Evolutionary conservation across 495 filamentous ascomycete species (phyloP).

Genomic region (Trichoderma erinaceum): DNA sequence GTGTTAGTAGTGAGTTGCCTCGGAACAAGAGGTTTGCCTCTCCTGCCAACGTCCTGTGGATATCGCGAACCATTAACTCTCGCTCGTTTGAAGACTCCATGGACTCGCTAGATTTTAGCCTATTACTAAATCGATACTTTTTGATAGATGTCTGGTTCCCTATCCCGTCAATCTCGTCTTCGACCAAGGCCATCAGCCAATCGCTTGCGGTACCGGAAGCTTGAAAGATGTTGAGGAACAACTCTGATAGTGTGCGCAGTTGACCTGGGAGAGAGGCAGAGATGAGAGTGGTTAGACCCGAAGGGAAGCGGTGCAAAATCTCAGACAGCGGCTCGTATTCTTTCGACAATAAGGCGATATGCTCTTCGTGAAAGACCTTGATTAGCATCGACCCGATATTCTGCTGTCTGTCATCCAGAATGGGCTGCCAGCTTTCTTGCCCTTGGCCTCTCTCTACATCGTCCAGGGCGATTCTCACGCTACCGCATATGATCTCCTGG

Average conservation of each 20-base stretch:
- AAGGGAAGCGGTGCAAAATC: slow-evolving; percentile 75
- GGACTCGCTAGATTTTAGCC: slow-evolving; percentile 76
- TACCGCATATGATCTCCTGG: slow-evolving; percentile 51
- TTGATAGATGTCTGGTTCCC: slow-evolving; percentile 67
- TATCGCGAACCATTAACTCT: slow-evolving; percentile 52
- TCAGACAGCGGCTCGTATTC: slow-evolving; percentile 83
- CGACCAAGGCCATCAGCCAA: slow-evolving; percentile 88
- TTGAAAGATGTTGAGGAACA: slow-evolving; percentile 90
- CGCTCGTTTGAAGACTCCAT: slow-evolving; percentile 51
- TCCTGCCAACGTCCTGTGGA: slow-evolving; percentile 56
- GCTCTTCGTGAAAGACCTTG: slow-evolving; percentile 75
- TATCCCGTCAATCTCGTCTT: slow-evolving; percentile 94
- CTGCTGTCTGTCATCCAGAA: slow-evolving; percentile 65
- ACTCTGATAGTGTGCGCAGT: slow-evolving; percentile 73
- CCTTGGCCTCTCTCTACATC: slow-evolving; percentile 73
- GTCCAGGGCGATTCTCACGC: slow-evolving; percentile 34
- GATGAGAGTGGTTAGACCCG: slow-evolving; percentile 79
- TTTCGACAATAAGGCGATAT: slow-evolving; percentile 76
- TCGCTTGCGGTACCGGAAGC: slow-evolving; percentile 82
- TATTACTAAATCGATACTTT: slow-evolving; percentile 65
- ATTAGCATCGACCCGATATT: slow-evolving; percentile 81
- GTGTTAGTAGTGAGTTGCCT: slow-evolving; percentile 91
- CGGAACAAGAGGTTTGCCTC: slow-evolving; percentile 95
- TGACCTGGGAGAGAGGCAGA: slow-evolving; percentile 70
- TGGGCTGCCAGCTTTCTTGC: slow-evolving; percentile 83